phyloP scores from a whole-genome alignment of 2,329 filamentous ascomycete species.

The Zopfia rhizophila region DNA sequence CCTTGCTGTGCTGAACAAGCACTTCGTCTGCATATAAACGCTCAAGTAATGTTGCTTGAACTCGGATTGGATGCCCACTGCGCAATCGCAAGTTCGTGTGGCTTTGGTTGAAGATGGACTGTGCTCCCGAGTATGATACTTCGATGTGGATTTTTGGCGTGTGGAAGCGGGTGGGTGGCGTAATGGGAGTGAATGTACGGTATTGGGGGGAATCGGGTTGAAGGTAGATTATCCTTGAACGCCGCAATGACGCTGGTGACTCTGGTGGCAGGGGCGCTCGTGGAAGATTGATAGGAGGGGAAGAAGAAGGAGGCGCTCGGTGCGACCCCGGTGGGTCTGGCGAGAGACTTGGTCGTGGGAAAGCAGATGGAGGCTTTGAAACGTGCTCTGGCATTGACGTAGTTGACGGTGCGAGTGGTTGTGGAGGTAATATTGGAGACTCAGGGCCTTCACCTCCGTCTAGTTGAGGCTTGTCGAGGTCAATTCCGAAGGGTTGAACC shows the following conservation, averaged over 20 bases:
- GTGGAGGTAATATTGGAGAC: too few relatives aligned
- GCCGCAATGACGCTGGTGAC: too few relatives aligned
- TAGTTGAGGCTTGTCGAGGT: too few relatives aligned
- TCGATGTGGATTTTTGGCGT: conserved; percentile 17
- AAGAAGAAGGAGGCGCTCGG: neutral
- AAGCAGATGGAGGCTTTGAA: too few relatives aligned
- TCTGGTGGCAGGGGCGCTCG: neutral
- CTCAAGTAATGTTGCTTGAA: neutral
- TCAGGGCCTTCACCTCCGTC: too few relatives aligned
- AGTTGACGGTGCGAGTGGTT: too few relatives aligned
- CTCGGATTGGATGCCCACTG: neutral
- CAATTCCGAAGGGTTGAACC: too few relatives aligned
- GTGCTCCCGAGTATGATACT: conserved; percentile 2
- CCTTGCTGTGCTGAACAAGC: neutral
- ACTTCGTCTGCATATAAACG: conserved; percentile 1
- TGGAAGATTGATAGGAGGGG: neutral
- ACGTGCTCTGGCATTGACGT: too few relatives aligned
- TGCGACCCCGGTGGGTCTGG: too few relatives aligned
- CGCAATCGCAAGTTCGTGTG: neutral
- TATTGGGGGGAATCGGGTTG: conserved; percentile 3
- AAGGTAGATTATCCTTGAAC: conserved; percentile 4
- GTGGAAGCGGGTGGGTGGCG: conserved; percentile 12
- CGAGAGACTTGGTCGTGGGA: too few relatives aligned
- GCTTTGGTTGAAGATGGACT: conserved; percentile 1
- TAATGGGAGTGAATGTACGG: conserved; percentile 1